A percentile compares a stretch with the other conserved stretches of the same genome.
phyloP scores from a whole-genome alignment of 371 early-diverging fungal species.

The Paraphysoderma sedebokerense region DNA sequence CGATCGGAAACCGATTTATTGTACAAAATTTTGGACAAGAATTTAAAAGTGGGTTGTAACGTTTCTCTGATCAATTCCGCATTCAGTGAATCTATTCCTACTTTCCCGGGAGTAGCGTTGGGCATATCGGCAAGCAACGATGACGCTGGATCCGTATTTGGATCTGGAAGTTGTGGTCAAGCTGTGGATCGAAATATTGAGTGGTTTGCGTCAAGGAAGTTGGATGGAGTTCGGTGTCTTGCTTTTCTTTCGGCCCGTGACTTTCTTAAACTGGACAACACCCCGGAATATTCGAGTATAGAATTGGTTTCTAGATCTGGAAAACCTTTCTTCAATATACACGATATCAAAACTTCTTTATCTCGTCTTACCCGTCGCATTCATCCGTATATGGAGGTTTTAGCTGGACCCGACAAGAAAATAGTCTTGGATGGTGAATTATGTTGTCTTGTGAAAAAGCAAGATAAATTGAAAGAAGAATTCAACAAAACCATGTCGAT shows the following conservation, averaged over 20 bases:
- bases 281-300: constrained; percentile 4
- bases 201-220: constrained; percentile 36
- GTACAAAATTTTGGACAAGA: no score
- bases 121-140: no score
- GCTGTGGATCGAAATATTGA: background rate
- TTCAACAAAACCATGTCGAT: constrained; percentile 9
- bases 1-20: no score
- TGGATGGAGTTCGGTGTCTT: constrained; percentile 39
- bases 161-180: background rate
- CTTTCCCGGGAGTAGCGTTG: background rate
- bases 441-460: constrained; percentile 22
- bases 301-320: constrained; percentile 30
- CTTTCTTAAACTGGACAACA: background rate
- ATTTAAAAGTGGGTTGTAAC: no score
- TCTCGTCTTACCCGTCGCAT: constrained; percentile 6
- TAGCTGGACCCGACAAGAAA: background rate
- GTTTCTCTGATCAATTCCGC: no score
- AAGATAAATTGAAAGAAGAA: constrained; percentile 2
- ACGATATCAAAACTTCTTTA: constrained; percentile 16
- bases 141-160: no score
- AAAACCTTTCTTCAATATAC: constrained; percentile 14
- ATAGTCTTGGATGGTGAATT: constrained; percentile 38
- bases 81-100: no score
- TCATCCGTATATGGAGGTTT: background rate
- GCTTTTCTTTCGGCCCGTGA: constrained; percentile 12